Evolutionary conservation across 306 rosid species (phyloP), one percentile per base, ranked within the genome.

Genomic region (Argentina anserina): DNA sequence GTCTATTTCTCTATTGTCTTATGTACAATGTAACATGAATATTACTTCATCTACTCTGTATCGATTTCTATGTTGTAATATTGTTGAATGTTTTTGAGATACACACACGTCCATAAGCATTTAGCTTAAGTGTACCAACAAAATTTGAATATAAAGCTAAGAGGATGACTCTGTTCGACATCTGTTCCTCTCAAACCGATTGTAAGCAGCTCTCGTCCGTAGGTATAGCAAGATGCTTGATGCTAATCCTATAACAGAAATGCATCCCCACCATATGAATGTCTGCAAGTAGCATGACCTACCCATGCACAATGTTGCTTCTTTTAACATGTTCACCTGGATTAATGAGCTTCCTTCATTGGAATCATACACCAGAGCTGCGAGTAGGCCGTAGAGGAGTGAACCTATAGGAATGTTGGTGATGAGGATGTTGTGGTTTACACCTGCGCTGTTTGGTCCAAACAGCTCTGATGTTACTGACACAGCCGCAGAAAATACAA

Each of bases 401-500:
- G 96, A 94, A 20, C 98, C 97, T 21, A 91, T 79, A 33, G 98
- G 95, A 66, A 91, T 94, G 49, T 94, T 94, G 46, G 97, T 94
- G 52, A 94, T 91, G 65, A 91, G 89, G 50, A 91, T 89, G 84
- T 91, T 91, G 89, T 91, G 97, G 76, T 91, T 94, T 46, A 91
- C 89, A 6, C 96, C 90, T 12, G 86, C 64, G 46, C 85, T 85
- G 81, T 84, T 84, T 1, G 98, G 90, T 36, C 98, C 98, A 75
- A 94, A 94, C 0, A 94, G 91, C 84, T 94, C 98, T 0, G 97
- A 87, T 6, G 98, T 91, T 17, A 94, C 69, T 2, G 98, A 92
- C 21, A 94, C 97, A 0, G 97, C 97, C 18, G 98, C 98, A 1
- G 98, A 91, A 71, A 94, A 94, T 75, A 94, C 90, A 84, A 94